Base-by-base conservation (phyloP, 306 rosid genomes). In the Carpinus fangiana region DNA sequence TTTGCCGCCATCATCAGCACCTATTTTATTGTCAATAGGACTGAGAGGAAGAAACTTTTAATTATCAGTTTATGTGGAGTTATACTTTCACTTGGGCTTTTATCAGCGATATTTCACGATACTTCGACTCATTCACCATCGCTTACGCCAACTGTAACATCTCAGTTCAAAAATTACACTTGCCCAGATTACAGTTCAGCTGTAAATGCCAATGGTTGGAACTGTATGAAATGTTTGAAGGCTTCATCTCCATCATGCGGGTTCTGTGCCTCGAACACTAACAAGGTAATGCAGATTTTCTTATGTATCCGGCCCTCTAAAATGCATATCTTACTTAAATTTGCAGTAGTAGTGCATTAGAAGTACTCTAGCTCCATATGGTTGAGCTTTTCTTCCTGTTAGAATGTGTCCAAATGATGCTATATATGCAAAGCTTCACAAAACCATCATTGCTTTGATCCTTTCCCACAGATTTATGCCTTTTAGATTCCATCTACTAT, bases 221-320 rank as follows among this genome's bases (percentile, higher is more conserved):
- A 83, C 62, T 90, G 92, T 64, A 83, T 80, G 88, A 86, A 48
- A 66, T 88, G 94, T 76, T 86, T 90, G 48, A 90, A 86, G 84
- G 88, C 89, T 20, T 76, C 84, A 20, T 54, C 79, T 53, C 82
- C 89, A 2, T 36, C 34, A 7, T 90, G 90, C 60, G 92, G 89
- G 0, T 90, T 90, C 43, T 90, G 92, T 81, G 92, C 94, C 72
- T 55, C 81, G 7, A 21, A 7, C 23, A 10, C 57, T 55, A 36
- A 88, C 38, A 86, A 79, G 92, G 92, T 88, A 80, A 26, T 2
- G 5, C 0, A n/a, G 21, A 46, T 60, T 36, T 48, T 2, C 16
- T 16, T 65, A 4, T 31, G 4, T 20, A 18, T 46, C 16, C n/a
- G n/a, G n/a, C n/a, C 28, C 43, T 26, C 12, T 52, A 11, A 18